Percentiles rank a stretch among this genome's conserved stretches.
These are phyloP conservation scores for Calonectria pauciramosa DNA, from an alignment of 2,329 filamentous ascomycete species.

Conservation along the genomic window DNA sequence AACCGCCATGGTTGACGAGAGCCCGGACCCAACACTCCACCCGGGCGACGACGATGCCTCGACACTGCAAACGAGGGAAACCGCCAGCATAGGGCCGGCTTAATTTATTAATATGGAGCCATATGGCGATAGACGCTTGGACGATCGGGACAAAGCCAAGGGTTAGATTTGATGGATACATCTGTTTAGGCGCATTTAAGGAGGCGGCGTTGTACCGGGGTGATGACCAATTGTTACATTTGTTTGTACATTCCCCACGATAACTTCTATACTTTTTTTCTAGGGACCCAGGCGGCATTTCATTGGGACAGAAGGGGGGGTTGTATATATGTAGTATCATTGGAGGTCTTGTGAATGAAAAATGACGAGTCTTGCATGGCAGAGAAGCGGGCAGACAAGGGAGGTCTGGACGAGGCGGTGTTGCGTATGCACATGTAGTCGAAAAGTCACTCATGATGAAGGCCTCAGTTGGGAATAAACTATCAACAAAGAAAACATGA, in stretches of 20 bases:
- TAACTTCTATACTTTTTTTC: slow-evolving; percentile 31
- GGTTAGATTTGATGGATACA: slow-evolving; percentile 27
- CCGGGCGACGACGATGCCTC: slow-evolving; percentile 33
- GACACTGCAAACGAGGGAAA: slow-evolving; percentile 13
- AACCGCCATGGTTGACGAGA: slow-evolving; percentile 36
- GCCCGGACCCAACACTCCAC: slow-evolving; percentile 42
- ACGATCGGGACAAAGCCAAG: slow-evolving; percentile 6
- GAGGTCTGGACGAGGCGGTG: not conserved
- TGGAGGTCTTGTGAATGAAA: slow-evolving; percentile 37
- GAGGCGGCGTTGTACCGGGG: slow-evolving; percentile 38
- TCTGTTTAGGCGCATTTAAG: slow-evolving; percentile 39
- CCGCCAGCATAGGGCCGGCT: slow-evolving; percentile 5
- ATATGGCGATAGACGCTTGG: slow-evolving; percentile 11
- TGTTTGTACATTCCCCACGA: slow-evolving; percentile 38
- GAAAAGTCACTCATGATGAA: not conserved
- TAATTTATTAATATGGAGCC: slow-evolving; percentile 19
- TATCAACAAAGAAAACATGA: not conserved
- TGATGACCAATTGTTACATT: slow-evolving; percentile 34
- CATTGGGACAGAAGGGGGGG: slow-evolving; percentile 26
- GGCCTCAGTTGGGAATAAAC: not conserved
- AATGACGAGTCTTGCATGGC: slow-evolving; percentile 24
- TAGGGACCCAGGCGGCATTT: slow-evolving; percentile 29
- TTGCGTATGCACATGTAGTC: slow-evolving; percentile 8
- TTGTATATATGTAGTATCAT: slow-evolving; percentile 17
- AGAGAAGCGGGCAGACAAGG: not conserved